Base-by-base conservation (phyloP, 1,139 yeast genomes). In the Kurtzmaniella quercitrusa region DNA sequence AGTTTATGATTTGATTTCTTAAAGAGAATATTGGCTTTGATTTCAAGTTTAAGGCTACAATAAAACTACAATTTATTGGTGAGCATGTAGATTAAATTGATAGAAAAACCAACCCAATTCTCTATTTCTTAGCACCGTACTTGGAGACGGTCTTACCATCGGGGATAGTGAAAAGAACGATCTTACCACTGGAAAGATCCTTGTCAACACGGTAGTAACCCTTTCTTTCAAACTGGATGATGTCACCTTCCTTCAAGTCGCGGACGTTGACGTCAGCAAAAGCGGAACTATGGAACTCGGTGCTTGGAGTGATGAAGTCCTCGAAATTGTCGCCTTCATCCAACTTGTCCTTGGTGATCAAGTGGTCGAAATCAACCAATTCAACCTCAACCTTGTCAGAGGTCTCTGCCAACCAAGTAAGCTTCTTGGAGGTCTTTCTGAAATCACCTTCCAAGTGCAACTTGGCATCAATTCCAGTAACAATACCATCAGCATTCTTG, bases 221-320 rank as follows among this genome's bases (percentile, higher is more conserved):
- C 76, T 93, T 93, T 77, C 98, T 86, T 72, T 93, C 98, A 54
- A 93, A 88, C 71, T 93, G 98, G 54, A 93, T 83, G 47, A 91
- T 76, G 51, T 88, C 95, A 50, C 96, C 96, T 51, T 72, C 84
- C 72, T 86, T 80, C 76, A 93, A 78, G 46, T 74, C 65, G 56
- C 76, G 78, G 50, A 91, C 79, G 60, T 91, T 93, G 55, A 80
- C 64, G 63, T 93, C 98, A 52, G 91, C 98, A 53, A 77, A 58
- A 33, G 95, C 97, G 38, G 71, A 63, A 43, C 88, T 73, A 60
- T 78, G 86, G 81, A 93, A 89, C 63, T 87, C 94, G 43, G 98
- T 89, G 54, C 82, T 71, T 48, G 88, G 88, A 39, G 97, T 93
- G 52, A 93, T 70, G 80, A 83, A 93, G 63, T 93, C 95, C 69